These are phyloP conservation scores for Curvularia hawaiiensis DNA, from an alignment of 2,329 filamentous ascomycete species.

Conservation along the genomic window DNA sequence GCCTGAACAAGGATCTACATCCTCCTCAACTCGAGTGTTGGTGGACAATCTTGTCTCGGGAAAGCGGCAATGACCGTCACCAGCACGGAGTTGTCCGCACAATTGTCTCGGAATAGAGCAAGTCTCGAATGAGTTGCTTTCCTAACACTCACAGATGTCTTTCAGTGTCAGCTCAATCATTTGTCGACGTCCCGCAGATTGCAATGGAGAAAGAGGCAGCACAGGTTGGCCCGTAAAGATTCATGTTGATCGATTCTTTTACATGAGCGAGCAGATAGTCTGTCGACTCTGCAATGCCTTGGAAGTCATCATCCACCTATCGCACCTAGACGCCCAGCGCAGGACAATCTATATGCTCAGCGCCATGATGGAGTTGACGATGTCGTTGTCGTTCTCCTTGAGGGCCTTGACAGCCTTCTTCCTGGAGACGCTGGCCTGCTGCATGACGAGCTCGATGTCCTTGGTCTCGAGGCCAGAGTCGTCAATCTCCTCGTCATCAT, in stretches of 20 bases:
- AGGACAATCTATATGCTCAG: slow-evolving; percentile 61
- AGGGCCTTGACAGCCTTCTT: slow-evolving; percentile 99
- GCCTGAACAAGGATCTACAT: slow-evolving; percentile 2
- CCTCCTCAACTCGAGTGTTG: slow-evolving; percentile 8
- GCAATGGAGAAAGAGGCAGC: slow-evolving; percentile 1
- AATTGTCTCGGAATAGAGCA: background rate
- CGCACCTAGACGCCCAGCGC: slow-evolving; percentile 16
- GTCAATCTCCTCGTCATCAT: slow-evolving; percentile 93
- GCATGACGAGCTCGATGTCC: slow-evolving; percentile 99
- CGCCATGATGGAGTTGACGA: slow-evolving; percentile 99
- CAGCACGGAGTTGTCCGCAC: background rate
- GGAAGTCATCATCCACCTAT: slow-evolving; percentile 23
- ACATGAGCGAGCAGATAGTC: slow-evolving; percentile 23
- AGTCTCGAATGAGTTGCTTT: background rate
- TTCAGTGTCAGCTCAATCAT: slow-evolving; percentile 1
- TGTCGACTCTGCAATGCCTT: slow-evolving; percentile 21
- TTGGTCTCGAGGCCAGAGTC: slow-evolving; percentile 95
- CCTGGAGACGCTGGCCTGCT: slow-evolving; percentile 92
- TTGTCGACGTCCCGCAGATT: background rate
- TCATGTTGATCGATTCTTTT: slow-evolving; percentile 37
- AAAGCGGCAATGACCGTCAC: slow-evolving; percentile 1
- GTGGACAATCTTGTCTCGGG: background rate
- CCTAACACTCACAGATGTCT: background rate
- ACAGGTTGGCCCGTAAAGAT: slow-evolving; percentile 15
- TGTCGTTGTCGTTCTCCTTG: slow-evolving; percentile 99